Percentiles rank a stretch among this genome's conserved stretches.
phyloP scores from a whole-genome alignment of 73 alveolate species.

The Paramecium primaurelia region DNA sequence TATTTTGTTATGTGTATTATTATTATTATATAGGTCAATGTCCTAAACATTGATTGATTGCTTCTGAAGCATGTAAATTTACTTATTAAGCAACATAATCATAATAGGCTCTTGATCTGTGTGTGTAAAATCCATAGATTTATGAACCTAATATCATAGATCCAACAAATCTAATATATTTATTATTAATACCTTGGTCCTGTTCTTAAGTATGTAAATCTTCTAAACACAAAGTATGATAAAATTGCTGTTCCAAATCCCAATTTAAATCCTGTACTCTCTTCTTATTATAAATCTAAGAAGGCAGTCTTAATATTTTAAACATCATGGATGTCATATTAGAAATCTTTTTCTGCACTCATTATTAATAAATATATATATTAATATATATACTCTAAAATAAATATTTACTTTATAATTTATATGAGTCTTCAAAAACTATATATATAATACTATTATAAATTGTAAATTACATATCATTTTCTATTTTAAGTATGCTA shows the following conservation, averaged over 20 bases:
- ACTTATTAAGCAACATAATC: slow-evolving; percentile 15
- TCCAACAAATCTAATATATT: not conserved
- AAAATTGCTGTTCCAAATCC: slow-evolving; percentile 13
- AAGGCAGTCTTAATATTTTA: not conserved
- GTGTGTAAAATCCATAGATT: slow-evolving; percentile 28
- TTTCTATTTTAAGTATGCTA: too few species aligned
- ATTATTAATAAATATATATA: not conserved
- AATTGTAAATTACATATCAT: not conserved
- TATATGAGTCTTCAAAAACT: not conserved
- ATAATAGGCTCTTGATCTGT: slow-evolving; percentile 11
- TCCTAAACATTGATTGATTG: slow-evolving; percentile 22
- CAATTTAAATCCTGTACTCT: not conserved
- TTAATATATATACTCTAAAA: not conserved
- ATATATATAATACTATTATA: too few species aligned
- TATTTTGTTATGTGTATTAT: not conserved
- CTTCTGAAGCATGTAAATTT: slow-evolving; percentile 16
- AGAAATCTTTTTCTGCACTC: slow-evolving; percentile 8
- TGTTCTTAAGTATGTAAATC: slow-evolving; percentile 7
- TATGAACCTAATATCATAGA: not conserved
- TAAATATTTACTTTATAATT: too few species aligned
- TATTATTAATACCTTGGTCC: slow-evolving; percentile 19
- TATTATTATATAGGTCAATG: not conserved
- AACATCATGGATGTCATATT: not conserved
- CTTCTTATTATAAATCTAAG: not conserved
- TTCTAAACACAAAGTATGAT: not conserved